These are phyloP conservation scores for sunflower (Helianthus annuus) DNA, from an alignment of 129 eudicot species.

Conservation along the genomic window DNA sequence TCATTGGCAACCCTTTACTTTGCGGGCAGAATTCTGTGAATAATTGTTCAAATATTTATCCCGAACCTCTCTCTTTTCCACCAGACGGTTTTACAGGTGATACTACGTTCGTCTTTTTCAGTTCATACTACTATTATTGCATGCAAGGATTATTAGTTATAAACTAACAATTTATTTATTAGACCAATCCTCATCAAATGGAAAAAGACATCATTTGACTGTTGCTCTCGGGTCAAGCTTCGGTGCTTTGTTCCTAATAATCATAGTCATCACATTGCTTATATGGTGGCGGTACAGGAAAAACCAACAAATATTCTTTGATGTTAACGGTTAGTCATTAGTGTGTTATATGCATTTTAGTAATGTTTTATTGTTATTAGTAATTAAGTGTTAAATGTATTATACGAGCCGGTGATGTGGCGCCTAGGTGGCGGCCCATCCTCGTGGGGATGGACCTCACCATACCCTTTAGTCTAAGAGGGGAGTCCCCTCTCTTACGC, in stretches of 20 bases:
- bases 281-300: conserved; percentile 87
- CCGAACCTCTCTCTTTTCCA: conserved; percentile 78
- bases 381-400: not conserved
- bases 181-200: conserved; percentile 53
- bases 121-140: not conserved
- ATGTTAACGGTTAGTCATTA: conserved; percentile 71
- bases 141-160: not conserved
- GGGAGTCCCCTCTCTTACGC: too few species aligned
- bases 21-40: conserved; percentile 64
- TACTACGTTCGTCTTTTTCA: not conserved
- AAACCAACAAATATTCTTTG: conserved; percentile 90
- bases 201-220: conserved; percentile 59
- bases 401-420: too few species aligned
- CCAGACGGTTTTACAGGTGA: conserved; percentile 64
- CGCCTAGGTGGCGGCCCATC: too few species aligned
- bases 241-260: conserved; percentile 52
- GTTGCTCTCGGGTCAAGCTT: conserved; percentile 77
- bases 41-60: conserved; percentile 80
- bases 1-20: conserved; percentile 79
- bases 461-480: too few species aligned
- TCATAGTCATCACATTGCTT: conserved; percentile 45
- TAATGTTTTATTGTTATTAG: not conserved
- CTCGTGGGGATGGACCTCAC: too few species aligned
- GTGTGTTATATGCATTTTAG: not conserved
- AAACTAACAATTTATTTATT: conserved; percentile 16